Percentiles rank a stretch among this genome's conserved stretches.
phyloP scores from a whole-genome alignment of 1,139 yeast genomes.

The Saccharomyces uvarum region DNA sequence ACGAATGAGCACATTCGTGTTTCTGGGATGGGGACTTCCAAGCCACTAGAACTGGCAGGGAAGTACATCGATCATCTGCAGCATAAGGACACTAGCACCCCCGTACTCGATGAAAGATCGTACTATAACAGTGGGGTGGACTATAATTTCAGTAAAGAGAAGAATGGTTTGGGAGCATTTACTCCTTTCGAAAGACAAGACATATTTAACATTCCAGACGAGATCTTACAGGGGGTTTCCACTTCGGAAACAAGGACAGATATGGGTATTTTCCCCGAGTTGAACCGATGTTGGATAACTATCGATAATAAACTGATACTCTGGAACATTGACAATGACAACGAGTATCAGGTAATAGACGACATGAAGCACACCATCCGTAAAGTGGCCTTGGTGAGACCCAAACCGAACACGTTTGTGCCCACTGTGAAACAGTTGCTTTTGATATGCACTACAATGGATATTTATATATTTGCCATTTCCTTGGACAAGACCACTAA shows the following conservation, averaged over 20 bases:
- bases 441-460: slow-evolving; percentile 72
- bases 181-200: slow-evolving; percentile 72
- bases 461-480: slow-evolving; percentile 69
- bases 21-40: slow-evolving; percentile 21
- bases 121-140: slow-evolving; percentile 38
- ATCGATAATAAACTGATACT: slow-evolving; percentile 74
- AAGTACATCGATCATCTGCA: slow-evolving; percentile 36
- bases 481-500: slow-evolving; percentile 45
- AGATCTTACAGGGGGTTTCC: slow-evolving; percentile 62
- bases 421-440: slow-evolving; percentile 66
- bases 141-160: slow-evolving; percentile 34
- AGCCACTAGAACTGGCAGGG: slow-evolving; percentile 35
- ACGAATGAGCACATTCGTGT: slow-evolving; percentile 23
- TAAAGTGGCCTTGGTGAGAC: slow-evolving; percentile 67
- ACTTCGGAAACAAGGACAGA: slow-evolving; percentile 61
- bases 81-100: slow-evolving; percentile 35
- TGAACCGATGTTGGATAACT: slow-evolving; percentile 81
- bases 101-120: slow-evolving; percentile 36
- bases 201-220: slow-evolving; percentile 72
- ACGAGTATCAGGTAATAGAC: slow-evolving; percentile 74
- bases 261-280: slow-evolving; percentile 78
- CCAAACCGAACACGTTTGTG: slow-evolving; percentile 74
- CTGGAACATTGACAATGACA: slow-evolving; percentile 63
- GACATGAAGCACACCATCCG: slow-evolving; percentile 73
- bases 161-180: slow-evolving; percentile 41